A percentile compares a stretch with the other conserved stretches of the same genome.
Evolutionary conservation across 371 early-diverging fungal species (phyloP).

Genomic region (Umbelopsis sp.): DNA sequence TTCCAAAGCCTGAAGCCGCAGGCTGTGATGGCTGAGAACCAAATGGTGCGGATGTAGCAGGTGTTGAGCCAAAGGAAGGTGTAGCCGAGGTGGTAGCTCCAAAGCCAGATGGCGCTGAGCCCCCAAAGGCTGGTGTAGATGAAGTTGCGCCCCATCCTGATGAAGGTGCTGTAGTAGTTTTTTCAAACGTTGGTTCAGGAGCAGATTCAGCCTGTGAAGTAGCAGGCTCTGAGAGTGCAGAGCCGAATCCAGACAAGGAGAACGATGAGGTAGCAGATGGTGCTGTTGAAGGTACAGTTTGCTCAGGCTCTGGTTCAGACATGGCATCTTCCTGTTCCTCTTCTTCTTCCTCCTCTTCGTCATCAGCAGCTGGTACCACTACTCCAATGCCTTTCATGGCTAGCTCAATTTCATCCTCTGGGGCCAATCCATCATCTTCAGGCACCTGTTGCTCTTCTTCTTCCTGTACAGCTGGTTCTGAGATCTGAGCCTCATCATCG

Average conservation of each 20-base stretch:
- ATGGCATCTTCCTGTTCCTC: slow-evolving; percentile 31
- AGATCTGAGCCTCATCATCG: not conserved
- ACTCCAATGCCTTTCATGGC: slow-evolving; percentile 15
- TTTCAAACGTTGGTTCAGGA: not conserved
- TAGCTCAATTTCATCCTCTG: slow-evolving; percentile 2
- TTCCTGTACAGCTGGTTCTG: not conserved
- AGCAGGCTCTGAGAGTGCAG: not conserved
- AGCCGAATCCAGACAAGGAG: not conserved
- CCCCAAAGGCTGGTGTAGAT: not conserved
- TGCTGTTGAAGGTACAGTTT: no score
- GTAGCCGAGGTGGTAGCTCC: slow-evolving; percentile 22
- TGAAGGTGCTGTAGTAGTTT: not conserved
- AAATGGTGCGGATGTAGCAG: slow-evolving; percentile 18
- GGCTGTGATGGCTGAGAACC: not conserved
- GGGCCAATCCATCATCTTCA: no score
- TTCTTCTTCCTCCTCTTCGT: slow-evolving; percentile 39
- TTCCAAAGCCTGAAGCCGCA: not conserved
- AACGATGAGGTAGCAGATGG: no score
- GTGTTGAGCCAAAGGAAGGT: slow-evolving; percentile 26
- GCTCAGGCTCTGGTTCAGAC: not conserved
- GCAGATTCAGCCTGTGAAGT: slow-evolving; percentile 2
- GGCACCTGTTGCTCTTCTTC: not conserved
- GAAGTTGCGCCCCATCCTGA: not conserved
- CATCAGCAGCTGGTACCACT: slow-evolving; percentile 25
- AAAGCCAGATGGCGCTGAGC: not conserved